These are phyloP conservation scores for Leccinum imitatum DNA, from an alignment of 768 basidiomycete species.

Conservation along the genomic window DNA sequence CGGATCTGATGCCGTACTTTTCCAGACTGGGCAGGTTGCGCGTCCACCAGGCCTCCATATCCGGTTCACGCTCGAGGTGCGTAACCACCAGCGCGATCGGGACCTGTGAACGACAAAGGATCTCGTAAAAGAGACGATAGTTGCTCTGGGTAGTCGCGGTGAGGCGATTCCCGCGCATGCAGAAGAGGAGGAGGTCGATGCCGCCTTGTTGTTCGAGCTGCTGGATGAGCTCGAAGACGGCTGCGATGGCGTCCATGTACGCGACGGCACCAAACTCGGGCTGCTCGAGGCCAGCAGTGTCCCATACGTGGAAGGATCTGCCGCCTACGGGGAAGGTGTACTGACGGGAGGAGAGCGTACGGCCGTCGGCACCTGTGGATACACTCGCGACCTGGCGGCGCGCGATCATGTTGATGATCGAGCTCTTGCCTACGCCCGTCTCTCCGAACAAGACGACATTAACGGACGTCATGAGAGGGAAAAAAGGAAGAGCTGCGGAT, in stretches of 20 bases:
- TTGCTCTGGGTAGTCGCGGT: no score
- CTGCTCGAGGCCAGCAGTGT: slow-evolving; percentile 34
- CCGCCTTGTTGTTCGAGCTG: slow-evolving; percentile 32
- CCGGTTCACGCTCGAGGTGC: slow-evolving; percentile 37
- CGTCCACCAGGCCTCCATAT: slow-evolving; percentile 36
- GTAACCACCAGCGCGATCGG: no score
- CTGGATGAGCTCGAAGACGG: slow-evolving; percentile 33
- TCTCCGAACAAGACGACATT: slow-evolving; percentile 47
- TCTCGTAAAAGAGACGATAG: no score
- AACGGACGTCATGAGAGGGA: slow-evolving; percentile 15
- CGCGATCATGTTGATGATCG: slow-evolving; percentile 32
- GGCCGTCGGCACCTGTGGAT: slow-evolving; percentile 29
- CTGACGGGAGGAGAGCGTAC: slow-evolving; percentile 32
- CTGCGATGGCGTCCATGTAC: slow-evolving; percentile 29
- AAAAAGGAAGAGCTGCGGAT: neutral
- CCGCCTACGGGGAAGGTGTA: slow-evolving; percentile 25
- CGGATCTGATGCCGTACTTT: slow-evolving; percentile 20
- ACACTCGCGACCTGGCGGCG: slow-evolving; percentile 18
- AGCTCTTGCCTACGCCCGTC: slow-evolving; percentile 35
- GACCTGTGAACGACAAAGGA: no score
- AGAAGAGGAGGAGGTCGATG: slow-evolving; percentile 34
- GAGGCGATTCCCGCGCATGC: no score
- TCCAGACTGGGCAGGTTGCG: slow-evolving; percentile 24
- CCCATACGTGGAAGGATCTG: slow-evolving; percentile 26
- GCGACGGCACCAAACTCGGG: slow-evolving; percentile 19